Percentiles rank a stretch among this genome's conserved stretches.
Evolutionary conservation across 176 grass and related monocot species (phyloP).

Genomic region (Paspalum vaginatum): DNA sequence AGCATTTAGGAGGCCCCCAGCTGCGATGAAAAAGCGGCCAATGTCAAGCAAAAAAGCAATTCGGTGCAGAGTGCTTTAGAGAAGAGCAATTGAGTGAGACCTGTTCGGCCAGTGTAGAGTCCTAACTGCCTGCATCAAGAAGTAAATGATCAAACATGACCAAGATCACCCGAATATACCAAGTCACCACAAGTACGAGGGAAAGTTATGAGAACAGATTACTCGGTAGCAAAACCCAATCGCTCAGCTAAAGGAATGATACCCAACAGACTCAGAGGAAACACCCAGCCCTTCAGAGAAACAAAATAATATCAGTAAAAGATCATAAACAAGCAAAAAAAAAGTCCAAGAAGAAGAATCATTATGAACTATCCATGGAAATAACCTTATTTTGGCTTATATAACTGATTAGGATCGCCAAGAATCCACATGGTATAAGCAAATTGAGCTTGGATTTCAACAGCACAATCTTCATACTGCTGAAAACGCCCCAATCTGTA

Average conservation of each 20-base stretch:
- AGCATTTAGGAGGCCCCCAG: conserved; percentile 69
- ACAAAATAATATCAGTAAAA: not conserved
- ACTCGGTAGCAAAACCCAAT: conserved; percentile 70
- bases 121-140: conserved; percentile 64
- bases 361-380: not conserved
- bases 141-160: conserved; percentile 31
- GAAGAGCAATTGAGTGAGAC: conserved; percentile 37
- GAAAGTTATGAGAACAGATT: conserved; percentile 28
- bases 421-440: conserved; percentile 64
- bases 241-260: conserved; percentile 87
- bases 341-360: not conserved
- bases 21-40: conserved; percentile 39
- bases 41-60: conserved; percentile 12
- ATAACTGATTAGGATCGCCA: conserved; percentile 60
- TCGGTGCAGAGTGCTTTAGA: conserved; percentile 40
- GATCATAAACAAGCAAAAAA: conserved; percentile 5
- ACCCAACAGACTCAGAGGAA: conserved; percentile 68
- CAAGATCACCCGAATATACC: not conserved
- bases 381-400: conserved; percentile 50
- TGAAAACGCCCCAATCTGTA: conserved; percentile 20
- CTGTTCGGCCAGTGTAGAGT: conserved; percentile 79
- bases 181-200: not conserved
- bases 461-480: conserved; percentile 55
- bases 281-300: conserved; percentile 66
- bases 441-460: conserved; percentile 70